Conservation (phyloP, 352 stramenopile species). For the Globisporangium solare region DNA sequence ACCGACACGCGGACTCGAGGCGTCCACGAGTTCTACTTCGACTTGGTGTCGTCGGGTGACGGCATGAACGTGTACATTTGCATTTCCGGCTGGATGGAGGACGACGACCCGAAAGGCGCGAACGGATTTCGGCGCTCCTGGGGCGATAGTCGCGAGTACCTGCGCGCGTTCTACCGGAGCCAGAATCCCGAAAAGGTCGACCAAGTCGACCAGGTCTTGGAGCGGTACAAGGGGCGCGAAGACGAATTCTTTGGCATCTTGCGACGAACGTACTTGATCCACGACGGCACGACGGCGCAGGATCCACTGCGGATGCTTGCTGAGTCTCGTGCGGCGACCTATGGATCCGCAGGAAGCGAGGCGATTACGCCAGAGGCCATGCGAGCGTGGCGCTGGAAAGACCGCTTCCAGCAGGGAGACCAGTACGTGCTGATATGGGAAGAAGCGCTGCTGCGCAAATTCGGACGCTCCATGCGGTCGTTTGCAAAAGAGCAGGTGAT, state of each 20-base stretch:
- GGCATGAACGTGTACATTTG: constrained; percentile 89
- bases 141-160: constrained; percentile 76
- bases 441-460: constrained; percentile 60
- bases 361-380: constrained; percentile 16
- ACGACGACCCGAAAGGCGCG: constrained; percentile 46
- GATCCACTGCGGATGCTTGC: constrained; percentile 43
- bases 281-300: constrained; percentile 17
- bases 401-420: constrained; percentile 74
- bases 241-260: constrained; percentile 79
- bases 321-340: constrained; percentile 18
- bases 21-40: constrained; percentile 79
- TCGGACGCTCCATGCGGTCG: constrained; percentile 76
- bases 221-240: constrained; percentile 79
- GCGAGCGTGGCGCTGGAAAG: constrained; percentile 80
- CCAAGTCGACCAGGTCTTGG: constrained; percentile 74
- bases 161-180: constrained; percentile 68
- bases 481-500: constrained; percentile 71
- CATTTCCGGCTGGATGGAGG: constrained; percentile 77
- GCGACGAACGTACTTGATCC: constrained; percentile 45
- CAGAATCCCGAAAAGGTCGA: constrained; percentile 70
- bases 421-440: constrained; percentile 84
- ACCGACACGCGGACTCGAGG: constrained; percentile 65
- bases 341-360: neutral
- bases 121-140: constrained; percentile 68
- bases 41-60: constrained; percentile 71